phyloP scores from a whole-genome alignment of 768 basidiomycete genomes.

The Agaricus sinodeliciosus region DNA sequence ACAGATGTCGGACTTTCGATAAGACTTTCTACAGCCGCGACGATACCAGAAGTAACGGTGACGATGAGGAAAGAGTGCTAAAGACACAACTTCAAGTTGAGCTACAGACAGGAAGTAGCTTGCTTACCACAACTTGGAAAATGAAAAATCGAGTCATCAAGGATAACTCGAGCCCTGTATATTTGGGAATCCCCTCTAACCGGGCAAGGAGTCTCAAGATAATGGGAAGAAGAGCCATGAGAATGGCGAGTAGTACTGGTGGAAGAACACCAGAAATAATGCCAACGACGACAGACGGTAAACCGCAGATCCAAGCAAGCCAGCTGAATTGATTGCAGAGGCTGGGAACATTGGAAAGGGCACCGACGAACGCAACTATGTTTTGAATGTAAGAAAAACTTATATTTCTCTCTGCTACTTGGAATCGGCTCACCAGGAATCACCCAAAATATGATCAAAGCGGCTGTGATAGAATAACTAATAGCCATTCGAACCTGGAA shows the following conservation, averaged over 20 bases:
- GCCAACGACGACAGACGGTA: constrained; percentile 62
- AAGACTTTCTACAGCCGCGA: constrained; percentile 60
- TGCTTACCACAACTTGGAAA: constrained; percentile 84
- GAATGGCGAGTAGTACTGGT: constrained; percentile 77
- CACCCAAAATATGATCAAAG: constrained; percentile 81
- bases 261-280: constrained; percentile 86
- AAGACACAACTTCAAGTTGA: background rate
- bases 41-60: constrained; percentile 77
- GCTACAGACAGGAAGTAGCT: background rate
- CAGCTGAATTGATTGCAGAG: constrained; percentile 61
- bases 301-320: constrained; percentile 78
- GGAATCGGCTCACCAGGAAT: constrained; percentile 53
- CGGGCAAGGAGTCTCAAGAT: constrained; percentile 72
- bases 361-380: constrained; percentile 78
- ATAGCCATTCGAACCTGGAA: constrained; percentile 46
- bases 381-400: background rate
- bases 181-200: constrained; percentile 88
- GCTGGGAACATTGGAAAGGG: constrained; percentile 71
- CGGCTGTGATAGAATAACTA: constrained; percentile 72
- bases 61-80: constrained; percentile 94
- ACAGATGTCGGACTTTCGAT: constrained; percentile 62
- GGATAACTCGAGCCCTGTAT: constrained; percentile 77
- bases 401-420: background rate
- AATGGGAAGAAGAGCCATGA: constrained; percentile 86
- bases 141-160: constrained; percentile 91